Evolutionary conservation across 495 filamentous ascomycete genomes (phyloP).

Genomic region (Tetracladium marchalianum): DNA sequence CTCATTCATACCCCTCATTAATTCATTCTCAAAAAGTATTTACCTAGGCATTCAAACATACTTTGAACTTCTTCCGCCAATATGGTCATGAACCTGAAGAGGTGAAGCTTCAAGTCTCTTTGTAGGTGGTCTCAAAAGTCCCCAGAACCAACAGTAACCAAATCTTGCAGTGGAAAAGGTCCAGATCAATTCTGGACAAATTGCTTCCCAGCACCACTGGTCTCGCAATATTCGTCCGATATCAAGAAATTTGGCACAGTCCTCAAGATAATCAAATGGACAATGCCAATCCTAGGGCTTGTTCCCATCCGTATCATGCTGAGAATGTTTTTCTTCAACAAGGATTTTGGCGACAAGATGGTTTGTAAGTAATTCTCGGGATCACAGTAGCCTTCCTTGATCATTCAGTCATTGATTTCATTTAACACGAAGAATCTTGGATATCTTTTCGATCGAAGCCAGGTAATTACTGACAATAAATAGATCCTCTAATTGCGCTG

Average conservation of each 20-base stretch:
- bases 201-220: constrained; percentile 60
- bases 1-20: neutral
- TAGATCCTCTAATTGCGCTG: constrained; percentile 57
- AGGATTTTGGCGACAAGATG: constrained; percentile 66
- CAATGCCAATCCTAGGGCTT: constrained; percentile 61
- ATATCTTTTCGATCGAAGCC: no score
- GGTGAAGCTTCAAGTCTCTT: constrained; percentile 70
- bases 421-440: no score
- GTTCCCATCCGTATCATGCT: constrained; percentile 64
- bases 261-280: constrained; percentile 57
- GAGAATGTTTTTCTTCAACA: constrained; percentile 59
- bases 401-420: no score
- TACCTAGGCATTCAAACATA: constrained; percentile 64
- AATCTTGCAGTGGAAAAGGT: constrained; percentile 45
- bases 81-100: constrained; percentile 59
- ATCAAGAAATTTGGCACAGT: constrained; percentile 56
- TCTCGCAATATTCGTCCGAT: constrained; percentile 52
- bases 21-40: neutral
- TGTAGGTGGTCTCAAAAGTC: constrained; percentile 19
- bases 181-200: constrained; percentile 70
- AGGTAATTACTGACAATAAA: neutral
- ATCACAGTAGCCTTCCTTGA: no score
- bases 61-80: constrained; percentile 63
- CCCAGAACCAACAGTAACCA: no score
- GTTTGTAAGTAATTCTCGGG: constrained; percentile 26